A percentile compares a stretch with the other conserved stretches of the same genome.
phyloP scores from a whole-genome alignment of 805 yeast species.

The Sungouiozyma intestinalis region DNA sequence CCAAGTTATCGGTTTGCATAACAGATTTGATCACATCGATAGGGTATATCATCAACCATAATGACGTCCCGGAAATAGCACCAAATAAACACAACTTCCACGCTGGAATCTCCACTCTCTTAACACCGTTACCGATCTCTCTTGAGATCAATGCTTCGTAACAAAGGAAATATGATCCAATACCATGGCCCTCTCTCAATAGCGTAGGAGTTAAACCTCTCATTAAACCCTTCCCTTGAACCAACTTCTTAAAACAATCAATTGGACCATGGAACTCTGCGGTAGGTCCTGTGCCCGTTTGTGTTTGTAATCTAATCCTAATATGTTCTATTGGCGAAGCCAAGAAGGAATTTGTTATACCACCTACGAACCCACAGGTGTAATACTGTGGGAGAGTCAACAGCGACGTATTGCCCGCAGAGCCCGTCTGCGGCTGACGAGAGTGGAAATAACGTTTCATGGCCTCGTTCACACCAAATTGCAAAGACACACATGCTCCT shows the following conservation, averaged over 20 bases:
- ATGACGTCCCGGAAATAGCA: conserved; percentile 78
- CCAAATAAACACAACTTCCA: conserved; percentile 83
- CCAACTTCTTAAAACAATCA: conserved; percentile 38
- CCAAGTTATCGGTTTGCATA: conserved; percentile 43
- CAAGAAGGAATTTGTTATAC: conserved; percentile 78
- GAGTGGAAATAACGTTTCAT: conserved; percentile 72
- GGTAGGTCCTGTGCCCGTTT: conserved; percentile 32
- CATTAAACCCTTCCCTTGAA: conserved; percentile 49
- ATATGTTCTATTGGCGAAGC: conserved; percentile 94
- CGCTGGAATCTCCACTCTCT: conserved; percentile 68
- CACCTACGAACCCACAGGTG: conserved; percentile 86
- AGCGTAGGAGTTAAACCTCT: conserved; percentile 79
- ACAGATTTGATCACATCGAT: conserved; percentile 85
- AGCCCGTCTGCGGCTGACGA: conserved; percentile 25
- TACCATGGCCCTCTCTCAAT: conserved; percentile 75
- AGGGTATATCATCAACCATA: conserved; percentile 84
- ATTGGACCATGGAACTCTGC: conserved; percentile 44
- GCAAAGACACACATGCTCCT: conserved; percentile 97
- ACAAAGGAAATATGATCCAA: conserved; percentile 80
- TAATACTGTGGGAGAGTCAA: conserved; percentile 55
- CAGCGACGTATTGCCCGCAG: conserved; percentile 19
- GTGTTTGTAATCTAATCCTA: conserved; percentile 82
- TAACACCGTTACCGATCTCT: conserved; percentile 30
- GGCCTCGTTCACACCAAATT: conserved; percentile 87
- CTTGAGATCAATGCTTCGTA: conserved; percentile 77